Base-by-base conservation (phyloP, 768 basidiomycete genomes). In the Lentinula aciculospora region DNA sequence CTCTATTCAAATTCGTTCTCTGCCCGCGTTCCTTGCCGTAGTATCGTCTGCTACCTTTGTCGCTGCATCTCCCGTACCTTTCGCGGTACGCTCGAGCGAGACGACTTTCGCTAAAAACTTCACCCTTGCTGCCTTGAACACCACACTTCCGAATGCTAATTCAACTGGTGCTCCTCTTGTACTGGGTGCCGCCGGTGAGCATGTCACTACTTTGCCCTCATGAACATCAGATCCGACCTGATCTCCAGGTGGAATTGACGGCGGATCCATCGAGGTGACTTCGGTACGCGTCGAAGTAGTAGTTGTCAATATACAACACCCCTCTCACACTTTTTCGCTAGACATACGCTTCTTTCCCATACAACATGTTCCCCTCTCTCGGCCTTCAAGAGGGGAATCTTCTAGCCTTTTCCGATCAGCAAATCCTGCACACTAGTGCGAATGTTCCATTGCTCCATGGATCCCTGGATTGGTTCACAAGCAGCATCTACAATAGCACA, bases 341-440 rank as follows among this genome's bases (percentile, higher is more conserved):
- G 79, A 81, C 81, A 1, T 78, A 67, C 45, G 72, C 73, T 27
- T 78, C 80, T 13, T 82, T 68, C 64, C 80, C 79, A 13, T 79
- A 76, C 69, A 72, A 81, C 66, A 74, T 79, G 40, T 81, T 72
- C 62, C 77, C 80, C 0, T 47, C 64, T 17, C 58, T 82, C 17
- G 67, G 70, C 28, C 71, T 83, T 47, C 48, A 67, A 4, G 58
- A 75, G 40, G 69, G 72, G 28, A 69, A 68, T 6, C 63, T 83
- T n/a, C 68, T 70, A 21, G 78, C 78, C 1, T 72, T 72, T 57
- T 62, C 58, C 12, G 27, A 64, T 25, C 65, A 62, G 1, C 72
- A 72, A 15, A 60, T 66, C 25, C 74, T 71, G 71, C 64, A 63
- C 47, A 74, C 74, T 4, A 78, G 76, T 57, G 73, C 74, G 8